Conservation (phyloP, 371 early-diverging fungal genomes). For the Synchytrium microbalum region DNA sequence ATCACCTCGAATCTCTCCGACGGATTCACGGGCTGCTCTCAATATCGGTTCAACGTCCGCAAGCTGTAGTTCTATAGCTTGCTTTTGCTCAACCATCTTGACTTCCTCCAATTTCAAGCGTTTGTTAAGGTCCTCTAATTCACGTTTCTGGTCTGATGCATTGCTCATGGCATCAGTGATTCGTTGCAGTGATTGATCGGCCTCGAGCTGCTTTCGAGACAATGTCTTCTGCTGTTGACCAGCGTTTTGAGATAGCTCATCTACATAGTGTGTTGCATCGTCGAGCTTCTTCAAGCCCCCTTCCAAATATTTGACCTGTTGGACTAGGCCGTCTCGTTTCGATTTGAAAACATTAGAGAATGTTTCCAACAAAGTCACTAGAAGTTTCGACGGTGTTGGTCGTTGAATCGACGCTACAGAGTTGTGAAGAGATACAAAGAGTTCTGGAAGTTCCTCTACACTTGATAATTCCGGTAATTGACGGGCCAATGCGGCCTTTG, state of each 20-base stretch:
- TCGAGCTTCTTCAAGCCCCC: conserved; percentile 40
- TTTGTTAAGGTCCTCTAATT: conserved; percentile 37
- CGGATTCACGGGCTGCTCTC: conserved; percentile 37
- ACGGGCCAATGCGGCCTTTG: conserved; percentile 8
- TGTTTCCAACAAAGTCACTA: conserved; percentile 25
- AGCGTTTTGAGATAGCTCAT: conserved; percentile 37
- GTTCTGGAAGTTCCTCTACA: conserved; percentile 16
- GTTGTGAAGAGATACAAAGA: conserved; percentile 29
- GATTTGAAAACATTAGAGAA: conserved; percentile 28
- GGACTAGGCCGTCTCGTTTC: conserved; percentile 20
- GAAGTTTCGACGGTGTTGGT: conserved; percentile 27
- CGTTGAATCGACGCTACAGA: background rate
- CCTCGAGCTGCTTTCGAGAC: conserved; percentile 39
- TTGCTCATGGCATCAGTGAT: conserved; percentile 44
- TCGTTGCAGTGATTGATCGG: conserved; percentile 39
- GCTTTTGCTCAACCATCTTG: conserved; percentile 29
- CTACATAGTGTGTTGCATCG: conserved; percentile 40
- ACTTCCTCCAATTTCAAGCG: conserved; percentile 38
- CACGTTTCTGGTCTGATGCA: conserved; percentile 43
- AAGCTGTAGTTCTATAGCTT: conserved; percentile 40
- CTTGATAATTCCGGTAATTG: conserved; percentile 3
- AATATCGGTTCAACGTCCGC: conserved; percentile 44
- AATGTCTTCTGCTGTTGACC: conserved; percentile 31
- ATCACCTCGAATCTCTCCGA: conserved; percentile 47
- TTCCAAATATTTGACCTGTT: conserved; percentile 33